A percentile compares a stretch with the other conserved stretches of the same genome.
Conservation (phyloP, 495 filamentous ascomycete genomes). For the Staphylotrichum longicolle region DNA sequence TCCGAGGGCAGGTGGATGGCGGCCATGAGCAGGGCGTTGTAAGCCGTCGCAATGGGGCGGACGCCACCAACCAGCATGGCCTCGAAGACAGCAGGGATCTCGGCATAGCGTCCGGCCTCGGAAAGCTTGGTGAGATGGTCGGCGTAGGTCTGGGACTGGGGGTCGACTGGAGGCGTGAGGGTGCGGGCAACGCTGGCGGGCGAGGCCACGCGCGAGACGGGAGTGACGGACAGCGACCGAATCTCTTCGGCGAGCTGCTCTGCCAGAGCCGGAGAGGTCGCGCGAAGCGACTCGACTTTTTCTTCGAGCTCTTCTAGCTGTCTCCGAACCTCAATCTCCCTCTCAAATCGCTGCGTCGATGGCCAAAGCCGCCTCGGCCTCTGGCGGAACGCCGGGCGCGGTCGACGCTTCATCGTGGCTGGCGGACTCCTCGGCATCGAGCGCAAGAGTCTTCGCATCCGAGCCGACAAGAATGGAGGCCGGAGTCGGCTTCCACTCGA, state of each 20-base stretch:
- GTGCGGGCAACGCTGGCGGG: constrained; percentile 42
- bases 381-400: constrained; percentile 27
- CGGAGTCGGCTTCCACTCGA: constrained; percentile 75
- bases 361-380: constrained; percentile 45
- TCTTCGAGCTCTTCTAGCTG: constrained; percentile 48
- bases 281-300: constrained; percentile 39
- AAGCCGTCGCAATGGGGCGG: constrained; percentile 75
- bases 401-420: constrained; percentile 17
- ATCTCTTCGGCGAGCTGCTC: constrained; percentile 40
- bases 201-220: constrained; percentile 41
- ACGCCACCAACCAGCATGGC: constrained; percentile 74
- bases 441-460: constrained; percentile 46
- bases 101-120: constrained; percentile 64
- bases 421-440: constrained; percentile 31
- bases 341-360: constrained; percentile 50
- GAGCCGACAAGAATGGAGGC: constrained; percentile 49
- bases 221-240: constrained; percentile 40
- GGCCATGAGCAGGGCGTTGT: constrained; percentile 84
- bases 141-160: constrained; percentile 66
- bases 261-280: constrained; percentile 37
- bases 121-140: constrained; percentile 72
- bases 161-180: constrained; percentile 47
- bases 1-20: constrained; percentile 71
- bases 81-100: constrained; percentile 88
- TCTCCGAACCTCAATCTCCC: constrained; percentile 47